Percentiles rank a stretch among this genome's conserved stretches.
Evolutionary conservation across 2,329 filamentous ascomycete species (phyloP).

Genomic region (Mollisia scopiformis): DNA sequence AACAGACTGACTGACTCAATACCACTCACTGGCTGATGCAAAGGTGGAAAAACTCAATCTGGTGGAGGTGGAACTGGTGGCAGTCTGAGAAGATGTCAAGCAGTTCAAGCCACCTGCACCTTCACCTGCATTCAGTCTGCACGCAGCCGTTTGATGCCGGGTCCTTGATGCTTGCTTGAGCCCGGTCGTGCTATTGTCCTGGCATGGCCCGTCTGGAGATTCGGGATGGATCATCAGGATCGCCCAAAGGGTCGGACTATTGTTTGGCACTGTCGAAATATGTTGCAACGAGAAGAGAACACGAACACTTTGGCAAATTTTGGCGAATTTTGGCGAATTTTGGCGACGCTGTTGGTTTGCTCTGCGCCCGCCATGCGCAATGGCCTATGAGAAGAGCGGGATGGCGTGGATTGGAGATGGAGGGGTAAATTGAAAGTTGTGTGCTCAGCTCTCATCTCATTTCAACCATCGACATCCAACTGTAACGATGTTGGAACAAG

Average conservation of each 20-base stretch:
- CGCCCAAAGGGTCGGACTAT: conserved; percentile 20
- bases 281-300: too few relatives aligned
- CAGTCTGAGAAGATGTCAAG: too few relatives aligned
- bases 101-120: conserved; percentile 18
- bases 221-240: conserved; percentile 21
- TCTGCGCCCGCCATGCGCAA: not conserved
- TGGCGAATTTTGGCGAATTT: not conserved
- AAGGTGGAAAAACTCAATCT: not conserved
- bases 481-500: conserved; percentile 1
- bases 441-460: not conserved
- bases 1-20: too few relatives aligned
- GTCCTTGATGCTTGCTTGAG: not conserved
- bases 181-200: not conserved
- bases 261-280: conserved; percentile 11
- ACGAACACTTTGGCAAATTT: not conserved
- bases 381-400: not conserved
- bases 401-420: not conserved
- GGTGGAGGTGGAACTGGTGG: too few relatives aligned
- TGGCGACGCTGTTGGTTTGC: not conserved
- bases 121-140: too few relatives aligned
- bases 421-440: conserved; percentile 5
- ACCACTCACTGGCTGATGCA: too few relatives aligned
- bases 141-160: conserved; percentile 14
- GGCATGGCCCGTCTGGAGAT: conserved; percentile 7
- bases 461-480: not conserved